phyloP scores from a whole-genome alignment of 164 flowering plant genomes.

The Akebia trifoliata region DNA sequence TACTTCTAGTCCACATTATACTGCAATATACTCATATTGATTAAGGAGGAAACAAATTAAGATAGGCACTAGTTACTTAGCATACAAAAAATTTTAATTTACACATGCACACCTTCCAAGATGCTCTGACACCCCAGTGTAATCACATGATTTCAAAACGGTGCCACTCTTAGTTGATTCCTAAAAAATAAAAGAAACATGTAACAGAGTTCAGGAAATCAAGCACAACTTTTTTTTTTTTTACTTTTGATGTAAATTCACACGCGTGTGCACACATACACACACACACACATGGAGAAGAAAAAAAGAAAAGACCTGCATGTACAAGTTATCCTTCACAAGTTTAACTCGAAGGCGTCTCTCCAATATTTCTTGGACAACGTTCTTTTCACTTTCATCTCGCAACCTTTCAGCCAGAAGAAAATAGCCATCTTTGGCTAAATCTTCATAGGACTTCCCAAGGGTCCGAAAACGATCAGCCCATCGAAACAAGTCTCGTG shows the following conservation, averaged over 20 bases:
- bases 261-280: no score
- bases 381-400: constrained; percentile 60
- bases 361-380: constrained; percentile 71
- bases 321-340: constrained; percentile 43
- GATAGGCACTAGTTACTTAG: no score
- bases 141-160: constrained; percentile 2
- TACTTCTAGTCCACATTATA: constrained; percentile 63
- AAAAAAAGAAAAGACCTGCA: constrained; percentile 37
- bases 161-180: constrained; percentile 16
- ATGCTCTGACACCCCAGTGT: constrained; percentile 18
- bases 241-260: background rate
- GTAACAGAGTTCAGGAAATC: background rate
- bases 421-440: constrained; percentile 83
- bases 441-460: constrained; percentile 63
- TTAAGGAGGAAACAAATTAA: constrained; percentile 2
- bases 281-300: background rate
- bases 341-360: constrained; percentile 51
- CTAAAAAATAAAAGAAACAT: constrained; percentile 24
- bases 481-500: constrained; percentile 96
- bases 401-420: constrained; percentile 84
- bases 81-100: constrained; percentile 2
- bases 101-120: constrained; percentile 37
- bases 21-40: constrained; percentile 30
- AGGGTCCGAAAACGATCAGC: constrained; percentile 62
- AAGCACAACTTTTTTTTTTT: background rate